These are phyloP conservation scores for Yarrowia osloensis DNA, from an alignment of 805 yeast species.

Conservation along the genomic window DNA sequence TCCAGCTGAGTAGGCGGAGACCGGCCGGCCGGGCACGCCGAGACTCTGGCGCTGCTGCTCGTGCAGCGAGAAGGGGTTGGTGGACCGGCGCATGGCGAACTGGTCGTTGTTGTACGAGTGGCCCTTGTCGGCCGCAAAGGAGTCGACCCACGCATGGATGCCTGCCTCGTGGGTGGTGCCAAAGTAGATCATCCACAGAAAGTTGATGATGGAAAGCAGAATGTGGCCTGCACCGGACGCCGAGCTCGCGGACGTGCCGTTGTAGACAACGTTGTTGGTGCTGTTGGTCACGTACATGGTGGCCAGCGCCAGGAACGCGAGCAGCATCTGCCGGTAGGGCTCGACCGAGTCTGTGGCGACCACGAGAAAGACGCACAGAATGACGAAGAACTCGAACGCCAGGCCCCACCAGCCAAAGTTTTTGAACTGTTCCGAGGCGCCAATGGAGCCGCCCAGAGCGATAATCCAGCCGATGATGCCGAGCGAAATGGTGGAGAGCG, in stretches of 20 bases:
- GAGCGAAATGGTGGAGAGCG: constrained; percentile 75
- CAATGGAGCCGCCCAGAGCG: constrained; percentile 83
- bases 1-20: constrained; percentile 43
- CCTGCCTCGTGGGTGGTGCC: constrained; percentile 93
- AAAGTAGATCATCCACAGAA: constrained; percentile 83
- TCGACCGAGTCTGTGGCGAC: constrained; percentile 63
- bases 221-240: constrained; percentile 95
- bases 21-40: constrained; percentile 32
- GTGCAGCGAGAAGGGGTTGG: constrained; percentile 24
- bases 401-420: constrained; percentile 96
- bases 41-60: constrained; percentile 25
- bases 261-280: constrained; percentile 76
- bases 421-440: constrained; percentile 60
- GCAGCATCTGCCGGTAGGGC: constrained; percentile 58
- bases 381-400: constrained; percentile 69
- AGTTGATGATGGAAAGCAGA: constrained; percentile 73
- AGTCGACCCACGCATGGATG: constrained; percentile 78
- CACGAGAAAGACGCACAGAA: constrained; percentile 56
- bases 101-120: constrained; percentile 28
- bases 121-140: constrained; percentile 55
- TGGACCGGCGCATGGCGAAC: constrained; percentile 20
- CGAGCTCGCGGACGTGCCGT: constrained; percentile 61
- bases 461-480: constrained; percentile 74
- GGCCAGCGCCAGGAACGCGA: constrained; percentile 65
- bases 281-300: constrained; percentile 84